Percentiles rank a stretch among this genome's conserved stretches.
Conservation (phyloP, 495 filamentous ascomycete genomes). For the Aspergillus campestris region DNA sequence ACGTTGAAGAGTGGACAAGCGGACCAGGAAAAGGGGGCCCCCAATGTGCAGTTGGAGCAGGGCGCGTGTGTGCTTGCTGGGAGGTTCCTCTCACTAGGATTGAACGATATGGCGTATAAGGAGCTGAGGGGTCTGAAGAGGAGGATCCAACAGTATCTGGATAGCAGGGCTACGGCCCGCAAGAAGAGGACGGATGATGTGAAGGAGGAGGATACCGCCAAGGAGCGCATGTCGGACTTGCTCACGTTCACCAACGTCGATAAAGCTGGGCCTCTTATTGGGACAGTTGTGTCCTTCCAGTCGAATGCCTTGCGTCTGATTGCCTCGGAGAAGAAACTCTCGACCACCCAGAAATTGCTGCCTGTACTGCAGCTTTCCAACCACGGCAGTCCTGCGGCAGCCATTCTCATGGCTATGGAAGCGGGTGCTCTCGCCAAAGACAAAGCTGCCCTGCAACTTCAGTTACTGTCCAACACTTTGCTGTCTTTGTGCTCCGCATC, state of each 20-base stretch:
- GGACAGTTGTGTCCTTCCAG: conserved; percentile 33
- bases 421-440: conserved; percentile 31
- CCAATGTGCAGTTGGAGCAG: conserved; percentile 70
- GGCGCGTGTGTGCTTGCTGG: conserved; percentile 70
- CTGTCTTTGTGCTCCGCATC: conserved; percentile 49
- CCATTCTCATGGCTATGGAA: conserved; percentile 49
- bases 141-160: conserved; percentile 42
- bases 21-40: conserved; percentile 41
- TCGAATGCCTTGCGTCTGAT: conserved; percentile 44
- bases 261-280: conserved; percentile 26
- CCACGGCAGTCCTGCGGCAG: conserved; percentile 54
- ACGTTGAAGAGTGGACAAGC: conserved; percentile 43
- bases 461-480: conserved; percentile 58
- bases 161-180: conserved; percentile 9
- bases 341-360: conserved; percentile 43
- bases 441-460: conserved; percentile 62
- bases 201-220: conserved; percentile 23
- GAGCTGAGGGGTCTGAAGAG: conserved; percentile 64
- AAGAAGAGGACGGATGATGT: conserved; percentile 16
- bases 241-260: conserved; percentile 47
- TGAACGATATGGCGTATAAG: conserved; percentile 68
- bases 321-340: conserved; percentile 30
- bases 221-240: conserved; percentile 51
- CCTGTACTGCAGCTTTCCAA: conserved; percentile 36
- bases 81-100: conserved; percentile 61